A percentile compares a stretch with the other conserved stretches of the same genome.
These are phyloP conservation scores for Botryosphaeria dothidea DNA, from an alignment of 2,329 filamentous ascomycete species.

Conservation along the genomic window DNA sequence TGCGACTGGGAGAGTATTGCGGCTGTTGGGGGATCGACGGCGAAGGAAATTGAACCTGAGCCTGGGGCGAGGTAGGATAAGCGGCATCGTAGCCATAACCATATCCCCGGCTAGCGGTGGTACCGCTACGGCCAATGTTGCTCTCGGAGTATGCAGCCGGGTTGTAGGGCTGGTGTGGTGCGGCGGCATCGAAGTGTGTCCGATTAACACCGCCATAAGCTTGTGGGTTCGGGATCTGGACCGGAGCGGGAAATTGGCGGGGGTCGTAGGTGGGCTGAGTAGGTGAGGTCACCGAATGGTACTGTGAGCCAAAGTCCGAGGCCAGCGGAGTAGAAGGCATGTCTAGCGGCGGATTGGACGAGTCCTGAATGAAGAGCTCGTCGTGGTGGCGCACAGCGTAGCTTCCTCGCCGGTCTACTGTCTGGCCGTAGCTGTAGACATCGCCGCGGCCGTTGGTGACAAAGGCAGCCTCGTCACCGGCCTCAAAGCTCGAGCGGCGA, in stretches of 20 bases:
- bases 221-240: constrained; percentile 61
- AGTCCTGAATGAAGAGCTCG: constrained; percentile 62
- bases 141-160: constrained; percentile 47
- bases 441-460: constrained; percentile 40
- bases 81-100: constrained; percentile 28
- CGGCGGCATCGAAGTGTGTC: constrained; percentile 33
- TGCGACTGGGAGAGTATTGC: constrained; percentile 27
- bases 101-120: constrained; percentile 36
- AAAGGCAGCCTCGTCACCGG: constrained; percentile 67
- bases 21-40: neutral
- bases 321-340: constrained; percentile 20
- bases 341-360: constrained; percentile 28
- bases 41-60: constrained; percentile 17
- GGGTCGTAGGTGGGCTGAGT: constrained; percentile 58
- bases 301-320: constrained; percentile 54
- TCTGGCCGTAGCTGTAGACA: constrained; percentile 36
- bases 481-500: constrained; percentile 72
- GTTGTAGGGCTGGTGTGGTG: constrained; percentile 43
- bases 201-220: constrained; percentile 50
- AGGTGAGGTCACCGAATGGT: constrained; percentile 46
- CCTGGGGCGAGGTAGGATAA: constrained; percentile 22
- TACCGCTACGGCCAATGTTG: constrained; percentile 26
- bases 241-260: constrained; percentile 56
- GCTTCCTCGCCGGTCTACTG: constrained; percentile 33
- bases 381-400: constrained; percentile 47